These are phyloP conservation scores for Pseudogymnoascus sp. DNA, from an alignment of 2,329 filamentous ascomycete species.

Conservation along the genomic window DNA sequence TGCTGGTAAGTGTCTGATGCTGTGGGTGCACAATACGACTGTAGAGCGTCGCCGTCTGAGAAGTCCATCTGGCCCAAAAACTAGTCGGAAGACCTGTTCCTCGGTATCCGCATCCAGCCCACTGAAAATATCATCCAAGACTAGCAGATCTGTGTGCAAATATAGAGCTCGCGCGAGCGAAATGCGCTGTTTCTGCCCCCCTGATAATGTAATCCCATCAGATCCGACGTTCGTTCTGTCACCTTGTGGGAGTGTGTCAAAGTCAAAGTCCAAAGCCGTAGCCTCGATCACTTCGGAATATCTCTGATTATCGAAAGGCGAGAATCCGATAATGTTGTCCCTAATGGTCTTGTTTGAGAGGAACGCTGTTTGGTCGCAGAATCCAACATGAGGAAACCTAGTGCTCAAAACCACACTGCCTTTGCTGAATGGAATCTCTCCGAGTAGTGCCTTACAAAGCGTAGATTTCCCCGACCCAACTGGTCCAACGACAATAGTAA, in stretches of 20 bases:
- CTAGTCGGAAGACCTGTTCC: conserved; percentile 14
- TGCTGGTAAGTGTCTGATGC: conserved; percentile 22
- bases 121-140: conserved; percentile 23
- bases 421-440: conserved; percentile 27
- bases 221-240: conserved; percentile 23
- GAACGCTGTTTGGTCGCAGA: conserved; percentile 39
- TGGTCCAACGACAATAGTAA: conserved; percentile 26
- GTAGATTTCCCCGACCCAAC: conserved; percentile 31
- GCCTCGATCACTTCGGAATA: conserved; percentile 23
- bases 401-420: conserved; percentile 20
- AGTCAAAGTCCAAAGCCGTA: conserved; percentile 19
- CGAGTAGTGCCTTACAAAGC: conserved; percentile 29
- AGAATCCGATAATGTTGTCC: conserved; percentile 32
- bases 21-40: conserved; percentile 31
- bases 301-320: conserved; percentile 21
- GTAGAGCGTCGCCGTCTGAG: conserved; percentile 26
- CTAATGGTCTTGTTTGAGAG: conserved; percentile 34
- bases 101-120: conserved; percentile 23
- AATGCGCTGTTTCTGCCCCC: conserved; percentile 18
- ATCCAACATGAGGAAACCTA: conserved; percentile 26
- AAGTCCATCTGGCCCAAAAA: conserved; percentile 15
- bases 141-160: conserved; percentile 9
- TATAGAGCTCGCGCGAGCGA: conserved; percentile 19
- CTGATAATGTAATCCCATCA: conserved; percentile 16
- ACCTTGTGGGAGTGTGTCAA: conserved; percentile 19